phyloP scores from a whole-genome alignment of 2,329 filamentous ascomycete genomes.

The Chrysosporium queenslandicum region DNA sequence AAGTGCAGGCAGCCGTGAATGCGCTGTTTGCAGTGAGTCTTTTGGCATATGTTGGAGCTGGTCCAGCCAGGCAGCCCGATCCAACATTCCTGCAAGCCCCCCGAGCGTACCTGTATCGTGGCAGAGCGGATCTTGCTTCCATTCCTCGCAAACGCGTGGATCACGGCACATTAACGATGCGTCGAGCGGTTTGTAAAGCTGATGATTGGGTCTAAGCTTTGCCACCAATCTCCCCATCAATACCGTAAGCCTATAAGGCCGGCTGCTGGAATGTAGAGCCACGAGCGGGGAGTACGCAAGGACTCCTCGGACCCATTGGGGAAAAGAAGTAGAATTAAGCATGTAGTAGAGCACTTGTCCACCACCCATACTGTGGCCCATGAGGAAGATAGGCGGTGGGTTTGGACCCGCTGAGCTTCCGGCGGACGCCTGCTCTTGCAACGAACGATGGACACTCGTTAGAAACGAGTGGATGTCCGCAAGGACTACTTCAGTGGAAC shows the following conservation, averaged over 20 bases:
- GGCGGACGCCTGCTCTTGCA: constrained; percentile 18
- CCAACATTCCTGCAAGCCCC: constrained; percentile 65
- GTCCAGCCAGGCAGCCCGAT: constrained; percentile 55
- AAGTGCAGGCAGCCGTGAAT: constrained; percentile 29
- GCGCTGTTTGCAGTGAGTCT: not conserved
- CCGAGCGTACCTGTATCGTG: constrained; percentile 83
- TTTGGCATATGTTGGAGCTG: not conserved
- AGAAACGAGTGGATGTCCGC: constrained; percentile 71
- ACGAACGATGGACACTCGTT: constrained; percentile 44
- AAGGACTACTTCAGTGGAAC: constrained; percentile 61
- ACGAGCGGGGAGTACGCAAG: constrained; percentile 71
- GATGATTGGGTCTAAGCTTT: constrained; percentile 55
- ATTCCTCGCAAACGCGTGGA: constrained; percentile 49
- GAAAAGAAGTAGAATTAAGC: constrained; percentile 39
- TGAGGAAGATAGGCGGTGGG: constrained; percentile 59
- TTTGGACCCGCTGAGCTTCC: constrained; percentile 28
- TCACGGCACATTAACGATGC: constrained; percentile 58
- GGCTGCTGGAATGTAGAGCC: constrained; percentile 54
- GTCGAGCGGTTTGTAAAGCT: constrained; percentile 58
- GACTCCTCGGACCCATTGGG: constrained; percentile 56
- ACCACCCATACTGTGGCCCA: constrained; percentile 89
- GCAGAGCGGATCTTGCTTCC: constrained; percentile 58
- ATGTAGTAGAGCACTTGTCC: constrained; percentile 59
- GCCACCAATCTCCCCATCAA: constrained; percentile 57
- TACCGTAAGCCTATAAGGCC: constrained; percentile 56